These are phyloP conservation scores for Henckelia pumila DNA, from an alignment of 257 asterid species.

Conservation along the genomic window DNA sequence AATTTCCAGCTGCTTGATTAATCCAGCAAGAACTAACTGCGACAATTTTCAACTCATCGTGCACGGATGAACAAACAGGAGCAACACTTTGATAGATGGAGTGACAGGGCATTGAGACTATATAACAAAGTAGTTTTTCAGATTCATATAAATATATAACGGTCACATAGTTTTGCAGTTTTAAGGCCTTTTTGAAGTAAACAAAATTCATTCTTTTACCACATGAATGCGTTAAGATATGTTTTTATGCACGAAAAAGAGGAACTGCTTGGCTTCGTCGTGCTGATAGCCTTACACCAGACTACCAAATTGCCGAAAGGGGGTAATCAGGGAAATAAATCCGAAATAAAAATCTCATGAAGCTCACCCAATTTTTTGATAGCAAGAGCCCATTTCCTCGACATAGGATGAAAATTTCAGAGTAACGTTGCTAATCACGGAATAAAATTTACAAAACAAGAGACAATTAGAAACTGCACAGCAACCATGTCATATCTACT, in stretches of 20 bases:
- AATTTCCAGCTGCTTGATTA: too few relatives aligned
- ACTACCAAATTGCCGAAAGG: background rate
- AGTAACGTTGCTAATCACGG: background rate
- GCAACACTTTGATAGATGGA: too few relatives aligned
- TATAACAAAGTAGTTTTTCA: too few relatives aligned
- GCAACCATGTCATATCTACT: too few relatives aligned
- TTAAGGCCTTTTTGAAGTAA: background rate
- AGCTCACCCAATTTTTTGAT: background rate
- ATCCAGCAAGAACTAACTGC: too few relatives aligned
- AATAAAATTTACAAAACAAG: too few relatives aligned
- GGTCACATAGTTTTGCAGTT: background rate
- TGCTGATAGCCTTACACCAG: background rate
- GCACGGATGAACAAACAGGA: too few relatives aligned
- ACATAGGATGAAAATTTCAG: background rate
- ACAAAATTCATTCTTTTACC: background rate
- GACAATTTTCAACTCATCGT: too few relatives aligned
- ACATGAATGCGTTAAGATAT: too few relatives aligned
- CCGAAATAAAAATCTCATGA: background rate
- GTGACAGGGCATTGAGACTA: too few relatives aligned
- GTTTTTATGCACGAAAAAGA: background rate
- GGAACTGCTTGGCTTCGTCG: background rate
- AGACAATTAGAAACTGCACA: too few relatives aligned
- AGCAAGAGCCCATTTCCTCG: background rate
- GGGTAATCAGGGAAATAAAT: background rate
- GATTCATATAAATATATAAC: too few relatives aligned